Conservation (phyloP, 2,329 filamentous ascomycete genomes). For the Lachnellula arida region DNA sequence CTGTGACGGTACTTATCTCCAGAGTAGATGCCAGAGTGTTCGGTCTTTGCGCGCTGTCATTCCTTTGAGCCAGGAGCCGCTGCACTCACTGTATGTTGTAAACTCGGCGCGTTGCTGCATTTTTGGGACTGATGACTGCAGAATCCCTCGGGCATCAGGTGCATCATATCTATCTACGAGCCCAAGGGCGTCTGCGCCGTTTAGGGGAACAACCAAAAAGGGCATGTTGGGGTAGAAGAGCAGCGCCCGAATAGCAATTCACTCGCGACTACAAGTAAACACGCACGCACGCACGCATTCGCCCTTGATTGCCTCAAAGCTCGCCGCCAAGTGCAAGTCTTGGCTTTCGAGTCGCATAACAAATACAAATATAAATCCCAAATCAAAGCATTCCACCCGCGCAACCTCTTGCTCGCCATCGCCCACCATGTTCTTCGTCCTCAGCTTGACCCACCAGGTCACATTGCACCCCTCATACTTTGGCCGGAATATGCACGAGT, state of each 20-base stretch:
- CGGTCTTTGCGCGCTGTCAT: constrained; percentile 28
- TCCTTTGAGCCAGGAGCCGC: constrained; percentile 22
- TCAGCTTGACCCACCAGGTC: constrained; percentile 92
- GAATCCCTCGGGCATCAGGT: constrained; percentile 21
- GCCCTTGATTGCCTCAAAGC: background rate
- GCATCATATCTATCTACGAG: constrained; percentile 23
- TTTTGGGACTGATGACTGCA: constrained; percentile 27
- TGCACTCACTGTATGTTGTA: constrained; percentile 13
- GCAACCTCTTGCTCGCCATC: background rate
- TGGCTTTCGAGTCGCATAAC: background rate
- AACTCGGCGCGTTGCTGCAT: constrained; percentile 23
- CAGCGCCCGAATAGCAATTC: constrained; percentile 12
- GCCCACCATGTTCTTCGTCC: constrained; percentile 88
- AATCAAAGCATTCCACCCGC: background rate
- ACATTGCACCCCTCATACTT: constrained; percentile 97
- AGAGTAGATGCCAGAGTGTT: constrained; percentile 31
- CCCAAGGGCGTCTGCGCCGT: constrained; percentile 13
- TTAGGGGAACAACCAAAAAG: constrained; percentile 12
- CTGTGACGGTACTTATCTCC: constrained; percentile 21
- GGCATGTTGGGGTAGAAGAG: constrained; percentile 9
- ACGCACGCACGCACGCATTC: constrained; percentile 1
- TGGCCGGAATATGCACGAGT: constrained; percentile 85
- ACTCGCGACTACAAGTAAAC: background rate
- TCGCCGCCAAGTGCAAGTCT: background rate
- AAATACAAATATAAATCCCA: background rate